Evolutionary conservation across 2,329 filamentous ascomycete genomes (phyloP).

Genomic region (Chrysoporthe cubensis): DNA sequence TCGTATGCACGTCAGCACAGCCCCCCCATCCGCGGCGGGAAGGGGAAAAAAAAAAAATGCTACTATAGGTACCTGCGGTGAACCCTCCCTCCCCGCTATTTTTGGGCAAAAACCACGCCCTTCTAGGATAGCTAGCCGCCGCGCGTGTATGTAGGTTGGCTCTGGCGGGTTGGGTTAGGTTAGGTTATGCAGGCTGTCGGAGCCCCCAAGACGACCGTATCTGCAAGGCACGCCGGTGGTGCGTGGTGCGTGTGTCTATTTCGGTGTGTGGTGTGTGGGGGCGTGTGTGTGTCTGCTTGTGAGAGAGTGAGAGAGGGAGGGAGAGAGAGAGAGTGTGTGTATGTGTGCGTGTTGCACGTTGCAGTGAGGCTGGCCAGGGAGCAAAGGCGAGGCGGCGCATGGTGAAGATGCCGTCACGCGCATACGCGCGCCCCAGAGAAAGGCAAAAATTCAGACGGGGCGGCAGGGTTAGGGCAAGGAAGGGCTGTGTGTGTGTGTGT

Average conservation of each 20-base stretch:
- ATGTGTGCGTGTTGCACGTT: background rate
- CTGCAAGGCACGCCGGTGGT: background rate
- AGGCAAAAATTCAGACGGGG: background rate
- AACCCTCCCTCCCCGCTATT: background rate
- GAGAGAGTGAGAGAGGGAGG: too few species aligned
- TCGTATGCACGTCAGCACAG: slow-evolving; percentile 3
- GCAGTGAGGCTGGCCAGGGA: background rate
- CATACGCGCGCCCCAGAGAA: background rate
- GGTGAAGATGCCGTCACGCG: too few species aligned
- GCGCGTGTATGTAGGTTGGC: background rate
- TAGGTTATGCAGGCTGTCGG: background rate
- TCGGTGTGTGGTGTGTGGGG: background rate
- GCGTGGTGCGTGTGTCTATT: background rate
- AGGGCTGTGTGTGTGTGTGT: background rate
- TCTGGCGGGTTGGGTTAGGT: too few species aligned
- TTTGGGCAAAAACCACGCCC: background rate
- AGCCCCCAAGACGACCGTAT: background rate
- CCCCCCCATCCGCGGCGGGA: slow-evolving; percentile 19
- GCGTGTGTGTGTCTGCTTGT: background rate
- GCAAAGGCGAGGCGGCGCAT: too few species aligned
- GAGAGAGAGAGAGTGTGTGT: background rate
- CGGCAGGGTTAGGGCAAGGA: background rate
- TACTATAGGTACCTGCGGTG: background rate
- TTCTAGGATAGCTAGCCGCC: background rate
- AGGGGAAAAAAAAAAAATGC: background rate